phyloP scores from a whole-genome alignment of 2,329 filamentous ascomycete species.

The Penicillium crustosum region DNA sequence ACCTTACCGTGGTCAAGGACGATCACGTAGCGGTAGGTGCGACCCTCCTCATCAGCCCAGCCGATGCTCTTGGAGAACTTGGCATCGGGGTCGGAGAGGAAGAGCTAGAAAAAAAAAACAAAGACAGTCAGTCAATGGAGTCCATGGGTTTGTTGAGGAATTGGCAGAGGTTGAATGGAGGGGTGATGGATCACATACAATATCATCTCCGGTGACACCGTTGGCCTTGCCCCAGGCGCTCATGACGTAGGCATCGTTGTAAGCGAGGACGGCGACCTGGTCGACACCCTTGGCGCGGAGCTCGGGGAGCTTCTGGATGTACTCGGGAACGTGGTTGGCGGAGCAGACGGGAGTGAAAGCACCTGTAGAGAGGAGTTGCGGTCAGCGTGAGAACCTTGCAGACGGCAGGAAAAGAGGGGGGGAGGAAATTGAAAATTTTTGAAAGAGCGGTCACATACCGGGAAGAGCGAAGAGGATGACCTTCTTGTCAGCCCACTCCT shows the following conservation, averaged over 20 bases:
- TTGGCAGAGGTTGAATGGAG: background rate
- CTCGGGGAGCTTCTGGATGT: conserved; percentile 68
- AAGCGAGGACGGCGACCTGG: conserved; percentile 75
- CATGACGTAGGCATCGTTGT: conserved; percentile 86
- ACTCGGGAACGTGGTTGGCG: conserved; percentile 75
- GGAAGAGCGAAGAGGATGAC: conserved; percentile 69
- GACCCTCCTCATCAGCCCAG: conserved; percentile 70
- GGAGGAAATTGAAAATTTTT: background rate
- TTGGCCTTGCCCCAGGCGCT: conserved; percentile 89
- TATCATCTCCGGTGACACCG: conserved; percentile 68
- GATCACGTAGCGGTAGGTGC: conserved; percentile 77
- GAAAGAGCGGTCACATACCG: conserved; percentile 43
- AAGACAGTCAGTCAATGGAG: conserved; percentile 7
- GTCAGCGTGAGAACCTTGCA: conserved; percentile 19
- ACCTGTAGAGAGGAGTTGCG: conserved; percentile 42
- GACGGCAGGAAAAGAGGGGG: background rate
- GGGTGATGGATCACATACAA: conserved; percentile 47
- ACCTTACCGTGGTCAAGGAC: conserved; percentile 82
- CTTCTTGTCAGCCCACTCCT: conserved; percentile 70
- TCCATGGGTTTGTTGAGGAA: background rate
- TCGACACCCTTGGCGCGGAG: conserved; percentile 81
- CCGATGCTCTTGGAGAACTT: conserved; percentile 76
- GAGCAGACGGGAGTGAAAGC: conserved; percentile 89
- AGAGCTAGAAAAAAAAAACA: conserved; percentile 55
- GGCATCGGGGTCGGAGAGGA: conserved; percentile 70